Evolutionary conservation across 2,329 filamentous ascomycete species (phyloP), one percentile per base, ranked within the genome.

Genomic region (Cladosporium colombiae): DNA sequence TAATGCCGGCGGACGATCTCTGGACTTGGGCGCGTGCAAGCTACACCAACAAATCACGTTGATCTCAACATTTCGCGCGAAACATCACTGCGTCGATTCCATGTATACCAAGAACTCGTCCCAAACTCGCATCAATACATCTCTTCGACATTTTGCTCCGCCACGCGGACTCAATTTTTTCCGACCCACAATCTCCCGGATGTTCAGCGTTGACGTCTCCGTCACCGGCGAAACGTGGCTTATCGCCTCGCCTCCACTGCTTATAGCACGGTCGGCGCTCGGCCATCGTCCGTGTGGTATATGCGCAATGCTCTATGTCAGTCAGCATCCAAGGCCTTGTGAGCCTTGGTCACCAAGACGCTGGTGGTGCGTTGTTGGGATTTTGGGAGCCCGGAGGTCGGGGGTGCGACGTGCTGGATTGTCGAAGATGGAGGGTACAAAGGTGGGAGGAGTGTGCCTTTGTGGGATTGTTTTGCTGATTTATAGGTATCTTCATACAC

Each of bases 331-430:
- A 53, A 53, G 49, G 49, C 27, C 49, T 53, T 53, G 49, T 27
- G 27, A 21, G 52, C 52, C 52, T 55, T 55, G 52, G 52, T 55
- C 33, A 57, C 55, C 55, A 57, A 57, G 55, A 57, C 10, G 55
- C 21, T 57, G 55, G 55, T 57, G 55, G 33, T 35, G 55, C 33
- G 33, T 57, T 57, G 52, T 55, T 55, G 52, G 52, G 52, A 55
- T n/a, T n/a, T 5, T 16, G 18, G 10, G 52, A n/a, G 52, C 27
- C 52, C 52, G 52, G 52, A 33, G 29, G 18, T 52, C 29, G 52
- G 52, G 31, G 27, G 18, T 46, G 40, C n/a, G n/a, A 46, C 7
- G 3, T 21, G 40, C n/a, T 8, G 10, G n/a, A 23, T 46, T 7
- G 40, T 46, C 6, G 40, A 46, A 46, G 40, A 46, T 21, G n/a